These are phyloP conservation scores for Micromonas pusilla DNA, from an alignment of 139 green algal genomes.

Conservation along the genomic window DNA sequence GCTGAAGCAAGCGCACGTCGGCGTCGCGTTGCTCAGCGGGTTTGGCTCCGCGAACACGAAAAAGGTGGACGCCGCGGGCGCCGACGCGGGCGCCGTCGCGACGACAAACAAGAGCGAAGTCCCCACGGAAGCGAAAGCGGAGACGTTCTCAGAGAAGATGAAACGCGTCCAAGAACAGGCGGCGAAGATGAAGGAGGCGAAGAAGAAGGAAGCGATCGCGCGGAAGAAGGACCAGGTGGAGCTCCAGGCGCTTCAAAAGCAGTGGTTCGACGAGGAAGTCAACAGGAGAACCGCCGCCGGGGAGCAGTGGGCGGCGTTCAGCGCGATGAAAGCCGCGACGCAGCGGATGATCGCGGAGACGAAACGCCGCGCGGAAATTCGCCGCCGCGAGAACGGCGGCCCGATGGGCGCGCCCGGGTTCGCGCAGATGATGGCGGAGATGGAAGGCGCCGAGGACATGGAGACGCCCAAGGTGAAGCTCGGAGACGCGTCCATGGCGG, in stretches of 20 bases:
- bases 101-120: not conserved
- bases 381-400: not conserved
- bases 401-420: not conserved
- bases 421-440: conserved; percentile 23
- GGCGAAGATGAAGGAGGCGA: conserved; percentile 16
- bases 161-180: conserved; percentile 12
- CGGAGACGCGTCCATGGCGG: conserved; percentile 49
- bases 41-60: conserved; percentile 30
- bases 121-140: not conserved
- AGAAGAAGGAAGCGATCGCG: conserved; percentile 17
- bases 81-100: not conserved
- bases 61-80: not conserved
- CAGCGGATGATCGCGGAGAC: conserved; percentile 3
- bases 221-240: conserved; percentile 25
- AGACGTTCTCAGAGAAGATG: conserved; percentile 26
- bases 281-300: not conserved
- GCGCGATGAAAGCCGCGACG: conserved; percentile 22
- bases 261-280: conserved; percentile 24
- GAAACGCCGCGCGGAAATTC: not conserved
- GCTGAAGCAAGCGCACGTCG: conserved; percentile 38
- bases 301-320: conserved; percentile 19
- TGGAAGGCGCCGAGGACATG: conserved; percentile 23
- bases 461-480: conserved; percentile 45
- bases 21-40: conserved; percentile 33
- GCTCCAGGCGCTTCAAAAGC: conserved; percentile 5